Percentiles rank a stretch among this genome's conserved stretches.
phyloP scores from a whole-genome alignment of 768 basidiomycete genomes.

The Macrolepiota dolichaula region DNA sequence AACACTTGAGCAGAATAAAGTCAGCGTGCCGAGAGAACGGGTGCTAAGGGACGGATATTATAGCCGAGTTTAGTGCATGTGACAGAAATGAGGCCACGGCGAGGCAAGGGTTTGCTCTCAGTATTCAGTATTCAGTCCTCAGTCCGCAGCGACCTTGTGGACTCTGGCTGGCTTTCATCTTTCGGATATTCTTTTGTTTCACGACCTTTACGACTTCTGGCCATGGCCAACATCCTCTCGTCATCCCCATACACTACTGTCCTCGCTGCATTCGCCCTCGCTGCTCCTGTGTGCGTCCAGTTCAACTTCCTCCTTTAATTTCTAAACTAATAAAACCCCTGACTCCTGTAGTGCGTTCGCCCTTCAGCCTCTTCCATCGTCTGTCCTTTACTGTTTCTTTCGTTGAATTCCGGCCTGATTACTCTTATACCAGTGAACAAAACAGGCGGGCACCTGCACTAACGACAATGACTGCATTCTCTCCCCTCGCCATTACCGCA shows the following conservation, averaged over 20 bases:
- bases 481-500: conserved; percentile 7
- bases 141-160: not conserved
- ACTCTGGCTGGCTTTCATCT: conserved; percentile 6
- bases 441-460: conserved; percentile 6
- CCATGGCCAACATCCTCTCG: conserved; percentile 1
- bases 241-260: not conserved
- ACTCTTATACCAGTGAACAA: not conserved
- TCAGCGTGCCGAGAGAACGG: conserved; percentile 4
- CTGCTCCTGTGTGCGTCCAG: not conserved
- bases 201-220: conserved; percentile 1
- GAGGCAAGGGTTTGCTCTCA: not conserved
- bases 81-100: conserved; percentile 6
- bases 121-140: not conserved
- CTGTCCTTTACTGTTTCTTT: conserved; percentile 5
- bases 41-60: conserved; percentile 8
- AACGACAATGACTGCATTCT: conserved; percentile 7
- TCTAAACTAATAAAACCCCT: not conserved
- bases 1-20: not conserved
- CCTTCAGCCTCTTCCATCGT: conserved; percentile 6
- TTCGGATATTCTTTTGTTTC: not conserved
- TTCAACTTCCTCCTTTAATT: not conserved
- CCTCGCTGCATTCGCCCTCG: conserved; percentile 3
- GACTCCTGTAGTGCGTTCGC: not conserved
- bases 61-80: not conserved
- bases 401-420: not conserved